Evolutionary conservation across 2,329 filamentous ascomycete genomes (phyloP), one percentile per base, ranked within the genome.

Genomic region (Erysiphe pulchra): DNA sequence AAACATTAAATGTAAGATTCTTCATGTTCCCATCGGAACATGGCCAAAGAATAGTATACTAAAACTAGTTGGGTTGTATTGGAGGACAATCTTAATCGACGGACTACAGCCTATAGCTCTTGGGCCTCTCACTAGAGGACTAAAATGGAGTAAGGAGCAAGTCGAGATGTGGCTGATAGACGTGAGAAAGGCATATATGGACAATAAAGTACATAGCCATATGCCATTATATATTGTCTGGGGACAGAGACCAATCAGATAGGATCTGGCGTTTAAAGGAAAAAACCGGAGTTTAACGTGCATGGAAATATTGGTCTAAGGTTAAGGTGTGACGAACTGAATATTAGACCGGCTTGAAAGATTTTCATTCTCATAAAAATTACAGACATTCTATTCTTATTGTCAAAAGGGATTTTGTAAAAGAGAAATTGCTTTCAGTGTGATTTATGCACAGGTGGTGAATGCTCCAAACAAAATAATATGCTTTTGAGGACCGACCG

Each of bases 191-290:
- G 65, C 64, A n/a, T 69, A 67, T 50, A 58, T 59, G 50, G 65
- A 67, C 13, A 38, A 16, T 16, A 48, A 38, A 41, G 47, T 58
- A 57, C 51, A 62, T 66, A 51, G 60, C 63, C 71, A 69, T 50
- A 73, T 73, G 69, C 69, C 68, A 9, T 60, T 71, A 50, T 64
- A 70, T 53, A 62, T 72, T 45, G 60, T 71, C 12, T 71, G 68
- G 51, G 69, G 63, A 14, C 70, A 73, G 55, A 71, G 66, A 54
- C 67, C 69, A 13, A 47, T 46, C 17, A 39, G 34, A 37, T 37
- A 37, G 16, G 20, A 24, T 24, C 20, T 24, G 20, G 20, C 20
- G 20, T 24, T 24, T 24, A 24, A 6, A 24, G n/a, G 20, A 24
- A 24, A 24, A 3, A 24, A 24, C 6, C 20, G 20, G 20, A 24